Conservation (phyloP, 345 rosid genomes). For the Acer yangbiense region DNA sequence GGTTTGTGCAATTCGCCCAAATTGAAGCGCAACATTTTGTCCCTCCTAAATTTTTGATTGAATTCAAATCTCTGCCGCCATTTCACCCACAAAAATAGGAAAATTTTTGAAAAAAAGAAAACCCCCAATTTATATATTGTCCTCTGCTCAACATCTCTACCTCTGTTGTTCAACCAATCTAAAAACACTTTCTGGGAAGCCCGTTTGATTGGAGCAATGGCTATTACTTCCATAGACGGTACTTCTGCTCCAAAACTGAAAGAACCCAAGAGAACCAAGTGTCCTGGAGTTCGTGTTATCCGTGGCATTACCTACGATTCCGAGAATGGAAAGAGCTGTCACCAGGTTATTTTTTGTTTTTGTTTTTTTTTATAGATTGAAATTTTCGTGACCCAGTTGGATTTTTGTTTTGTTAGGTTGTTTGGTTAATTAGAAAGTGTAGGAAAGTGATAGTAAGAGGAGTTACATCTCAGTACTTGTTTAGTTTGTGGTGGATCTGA, state of each 20-base stretch:
- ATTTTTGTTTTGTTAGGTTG: neutral
- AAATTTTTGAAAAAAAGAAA: neutral
- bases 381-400: neutral
- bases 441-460: neutral
- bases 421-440: neutral
- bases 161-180: neutral
- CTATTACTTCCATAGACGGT: slow-evolving; percentile 12
- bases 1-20: too few species aligned
- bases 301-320: slow-evolving; percentile 59
- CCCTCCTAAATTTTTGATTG: neutral
- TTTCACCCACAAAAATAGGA: neutral
- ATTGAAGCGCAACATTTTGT: too few species aligned
- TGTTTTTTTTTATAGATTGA: neutral
- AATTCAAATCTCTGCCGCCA: slow-evolving; percentile 15
- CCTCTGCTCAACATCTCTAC: too few species aligned
- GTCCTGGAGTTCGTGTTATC: slow-evolving; percentile 52
- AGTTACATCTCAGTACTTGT: neutral
- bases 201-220: slow-evolving; percentile 22
- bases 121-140: neutral
- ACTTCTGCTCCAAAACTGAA: slow-evolving; percentile 8
- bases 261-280: slow-evolving; percentile 29
- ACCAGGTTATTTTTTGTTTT: slow-evolving; percentile 47
- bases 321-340: slow-evolving; percentile 68
- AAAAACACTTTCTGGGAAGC: neutral
- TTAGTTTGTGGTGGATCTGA: neutral